Base-by-base conservation (phyloP, 1,284 basidiomycete genomes). In the Athelia sp. region DNA sequence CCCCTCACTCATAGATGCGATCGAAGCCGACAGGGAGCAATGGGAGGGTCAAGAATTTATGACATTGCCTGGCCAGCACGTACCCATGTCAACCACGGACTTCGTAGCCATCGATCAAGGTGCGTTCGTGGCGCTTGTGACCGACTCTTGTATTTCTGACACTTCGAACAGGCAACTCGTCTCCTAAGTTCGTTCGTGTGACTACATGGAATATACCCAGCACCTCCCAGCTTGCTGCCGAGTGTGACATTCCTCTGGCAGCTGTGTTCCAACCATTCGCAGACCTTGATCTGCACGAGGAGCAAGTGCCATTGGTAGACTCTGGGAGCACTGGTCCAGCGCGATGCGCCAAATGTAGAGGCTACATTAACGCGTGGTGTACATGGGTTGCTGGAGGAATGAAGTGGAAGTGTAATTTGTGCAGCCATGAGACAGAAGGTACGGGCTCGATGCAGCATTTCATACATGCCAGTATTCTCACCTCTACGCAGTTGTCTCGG, bases 311-410 rank as follows among this genome's bases (percentile, higher is more conserved):
- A 0, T 59, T 93, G 3, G 82, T 98, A 8, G 73, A 88, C 58
- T 74, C 75, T 18, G 79, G 81, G 40, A 65, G 76, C 40, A 64
- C 67, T 8, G 95, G 94, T 9, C 97, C 96, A 14, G 82, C 90
- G 13, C 79, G 97, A 32, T 99, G 97, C 63, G 81, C 78, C 48
- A 75, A 81, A 42, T 99, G 97, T 68, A 78, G 93, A 56, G 92
- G 80, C 0, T 99, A 99, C 67, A 79, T 99, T 61, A 99, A 98
- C 64, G 87, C 95, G 0, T 99, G 94, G 94, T 93, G 88, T 62
- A 75, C 77, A 26, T 99, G 92, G 80, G 74, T 83, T 15, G 81
- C 90, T 32, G 92, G 91, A 9, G 97, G 97, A 2, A 80, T 81
- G 53, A 82, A 78, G 56, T 99, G 94, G 91, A 84, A 80, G 57